Conservation (phyloP, 805 yeast species). For the Wickerhamiella brachini region DNA sequence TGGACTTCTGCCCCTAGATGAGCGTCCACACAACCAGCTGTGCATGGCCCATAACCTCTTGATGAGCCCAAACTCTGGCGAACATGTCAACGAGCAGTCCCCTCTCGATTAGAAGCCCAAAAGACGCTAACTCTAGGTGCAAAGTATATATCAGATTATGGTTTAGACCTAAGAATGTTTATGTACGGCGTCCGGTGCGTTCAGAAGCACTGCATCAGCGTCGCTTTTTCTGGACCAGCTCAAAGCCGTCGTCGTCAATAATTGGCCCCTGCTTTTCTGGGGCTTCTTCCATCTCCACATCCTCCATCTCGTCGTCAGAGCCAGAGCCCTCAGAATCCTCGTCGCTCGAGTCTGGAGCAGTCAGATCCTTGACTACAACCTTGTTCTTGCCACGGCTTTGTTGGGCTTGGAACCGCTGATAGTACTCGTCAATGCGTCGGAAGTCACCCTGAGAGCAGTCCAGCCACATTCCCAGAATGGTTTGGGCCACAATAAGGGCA, state of each 20-base stretch:
- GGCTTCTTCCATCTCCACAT: constrained; percentile 24
- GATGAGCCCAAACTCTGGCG: too few species aligned
- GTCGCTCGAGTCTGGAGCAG: constrained; percentile 33
- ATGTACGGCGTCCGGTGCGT: too few species aligned
- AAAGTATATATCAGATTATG: background rate
- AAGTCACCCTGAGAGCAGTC: constrained; percentile 45
- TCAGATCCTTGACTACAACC: constrained; percentile 39
- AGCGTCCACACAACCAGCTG: too few species aligned
- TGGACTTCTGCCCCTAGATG: too few species aligned
- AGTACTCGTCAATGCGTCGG: constrained; percentile 42
- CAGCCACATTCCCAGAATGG: constrained; percentile 50
- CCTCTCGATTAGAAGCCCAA: too few species aligned
- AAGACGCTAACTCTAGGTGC: too few species aligned
- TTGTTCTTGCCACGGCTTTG: constrained; percentile 32
- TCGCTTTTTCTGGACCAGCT: constrained; percentile 63
- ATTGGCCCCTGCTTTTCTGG: constrained; percentile 45
- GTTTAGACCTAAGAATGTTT: too few species aligned
- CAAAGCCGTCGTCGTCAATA: constrained; percentile 91
- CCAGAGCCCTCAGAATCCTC: constrained; percentile 31
- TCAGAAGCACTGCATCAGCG: too few species aligned
- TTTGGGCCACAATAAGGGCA: constrained; percentile 58
- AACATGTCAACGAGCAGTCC: too few species aligned
- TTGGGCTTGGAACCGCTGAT: constrained; percentile 34
- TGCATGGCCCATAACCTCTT: too few species aligned
- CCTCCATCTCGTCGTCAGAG: constrained; percentile 30